phyloP scores from a whole-genome alignment of 164 flowering plant species.

The Amborella trichopoda region DNA sequence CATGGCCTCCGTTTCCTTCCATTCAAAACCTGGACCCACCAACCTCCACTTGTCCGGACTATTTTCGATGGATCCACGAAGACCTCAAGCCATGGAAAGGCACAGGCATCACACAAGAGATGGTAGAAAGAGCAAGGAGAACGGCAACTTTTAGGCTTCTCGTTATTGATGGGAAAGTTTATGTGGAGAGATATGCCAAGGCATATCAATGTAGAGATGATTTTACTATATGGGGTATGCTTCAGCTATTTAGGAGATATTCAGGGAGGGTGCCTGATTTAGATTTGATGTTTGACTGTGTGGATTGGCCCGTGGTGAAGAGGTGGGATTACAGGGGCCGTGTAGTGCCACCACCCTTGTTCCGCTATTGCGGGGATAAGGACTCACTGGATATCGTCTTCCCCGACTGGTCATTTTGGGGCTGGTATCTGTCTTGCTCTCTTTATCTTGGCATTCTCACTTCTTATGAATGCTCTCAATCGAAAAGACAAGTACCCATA shows the following conservation, averaged over 20 bases:
- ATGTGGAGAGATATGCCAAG: slow-evolving; percentile 18
- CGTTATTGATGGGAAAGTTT: slow-evolving; percentile 21
- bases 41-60: slow-evolving; percentile 22
- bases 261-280: slow-evolving; percentile 36
- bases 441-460: neutral
- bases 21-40: too few species aligned
- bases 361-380: neutral
- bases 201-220: slow-evolving; percentile 28
- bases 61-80: slow-evolving; percentile 50
- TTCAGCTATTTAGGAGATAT: slow-evolving; percentile 34
- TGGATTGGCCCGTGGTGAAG: slow-evolving; percentile 21
- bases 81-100: slow-evolving; percentile 35
- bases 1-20: too few species aligned
- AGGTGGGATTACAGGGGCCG: slow-evolving; percentile 6
- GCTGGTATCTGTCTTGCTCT: neutral
- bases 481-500: too few species aligned
- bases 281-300: slow-evolving; percentile 35
- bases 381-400: neutral
- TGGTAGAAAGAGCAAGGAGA: slow-evolving; percentile 18
- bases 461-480: too few species aligned
- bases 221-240: slow-evolving; percentile 43
- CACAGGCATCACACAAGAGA: slow-evolving; percentile 30
- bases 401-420: slow-evolving; percentile 3
- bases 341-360: slow-evolving; percentile 1
- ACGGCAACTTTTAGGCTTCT: slow-evolving; percentile 23